A percentile compares a stretch with the other conserved stretches of the same genome.
Conservation (phyloP, 495 filamentous ascomycete species). For the Aspergillus diversus region DNA sequence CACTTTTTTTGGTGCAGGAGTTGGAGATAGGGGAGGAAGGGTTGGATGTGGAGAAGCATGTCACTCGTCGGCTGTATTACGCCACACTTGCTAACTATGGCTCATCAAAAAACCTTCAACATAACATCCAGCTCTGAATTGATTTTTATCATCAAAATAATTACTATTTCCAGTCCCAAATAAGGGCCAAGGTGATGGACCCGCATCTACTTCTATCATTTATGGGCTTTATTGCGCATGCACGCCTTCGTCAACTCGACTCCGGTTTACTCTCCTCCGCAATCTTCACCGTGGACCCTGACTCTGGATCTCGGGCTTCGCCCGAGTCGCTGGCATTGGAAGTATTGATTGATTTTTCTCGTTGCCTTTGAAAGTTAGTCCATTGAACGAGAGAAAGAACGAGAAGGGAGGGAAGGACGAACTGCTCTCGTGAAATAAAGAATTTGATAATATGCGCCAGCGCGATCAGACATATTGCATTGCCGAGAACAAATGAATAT, state of each 20-base stretch:
- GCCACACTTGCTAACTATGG: constrained; percentile 20
- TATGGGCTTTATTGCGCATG: neutral
- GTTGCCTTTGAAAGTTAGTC: constrained; percentile 4
- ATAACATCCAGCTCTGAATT: too few relatives aligned
- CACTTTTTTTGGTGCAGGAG: neutral
- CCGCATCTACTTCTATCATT: neutral
- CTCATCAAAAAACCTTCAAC: neutral
- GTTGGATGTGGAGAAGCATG: constrained; percentile 18
- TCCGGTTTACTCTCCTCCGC: constrained; percentile 11
- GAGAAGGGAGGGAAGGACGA: neutral
- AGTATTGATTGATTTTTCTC: constrained; percentile 11
- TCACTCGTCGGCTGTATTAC: constrained; percentile 29
- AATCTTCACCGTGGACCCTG: neutral
- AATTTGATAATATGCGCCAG: constrained; percentile 16
- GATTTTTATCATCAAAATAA: neutral
- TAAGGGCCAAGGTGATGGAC: neutral
- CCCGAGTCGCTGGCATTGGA: constrained; percentile 10
- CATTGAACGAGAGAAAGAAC: neutral
- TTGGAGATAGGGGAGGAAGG: neutral
- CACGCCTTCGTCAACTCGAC: neutral
- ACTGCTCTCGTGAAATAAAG: constrained; percentile 17
- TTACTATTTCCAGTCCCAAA: neutral
- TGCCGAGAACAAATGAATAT: constrained; percentile 50
- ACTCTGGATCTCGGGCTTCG: constrained; percentile 9
- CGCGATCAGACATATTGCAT: constrained; percentile 47